Evolutionary conservation across 2,329 filamentous ascomycete species (phyloP).

Genomic region (Verticillium isaacii): DNA sequence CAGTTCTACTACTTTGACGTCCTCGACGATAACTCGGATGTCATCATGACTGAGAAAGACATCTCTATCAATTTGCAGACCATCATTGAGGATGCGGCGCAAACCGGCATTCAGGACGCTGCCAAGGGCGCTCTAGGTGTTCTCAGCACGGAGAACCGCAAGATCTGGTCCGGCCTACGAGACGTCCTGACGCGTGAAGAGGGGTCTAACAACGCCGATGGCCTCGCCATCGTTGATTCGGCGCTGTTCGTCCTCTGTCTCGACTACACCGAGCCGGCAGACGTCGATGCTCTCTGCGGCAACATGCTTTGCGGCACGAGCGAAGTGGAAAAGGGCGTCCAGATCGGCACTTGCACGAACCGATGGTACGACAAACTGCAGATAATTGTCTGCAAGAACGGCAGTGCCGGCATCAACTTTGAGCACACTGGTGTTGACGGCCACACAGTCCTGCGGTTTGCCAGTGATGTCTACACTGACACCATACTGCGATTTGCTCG

Average conservation of each 20-base stretch:
- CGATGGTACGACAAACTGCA: constrained; percentile 99
- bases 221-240: constrained; percentile 90
- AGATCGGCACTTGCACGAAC: constrained; percentile 96
- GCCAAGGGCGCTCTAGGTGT: constrained; percentile 94
- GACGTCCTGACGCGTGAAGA: constrained; percentile 83
- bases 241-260: constrained; percentile 89
- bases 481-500: constrained; percentile 94
- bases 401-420: constrained; percentile 97
- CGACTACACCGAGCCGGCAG: constrained; percentile 83
- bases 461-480: constrained; percentile 94
- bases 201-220: constrained; percentile 92
- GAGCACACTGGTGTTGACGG: constrained; percentile 98
- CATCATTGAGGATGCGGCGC: constrained; percentile 83
- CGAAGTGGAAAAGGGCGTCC: constrained; percentile 85
- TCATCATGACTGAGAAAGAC: constrained; percentile 97
- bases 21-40: constrained; percentile 85
- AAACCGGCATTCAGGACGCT: constrained; percentile 87
- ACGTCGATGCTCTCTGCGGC: constrained; percentile 80
- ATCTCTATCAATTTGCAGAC: constrained; percentile 86
- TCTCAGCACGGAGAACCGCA: constrained; percentile 91
- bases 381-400: constrained; percentile 98
- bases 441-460: constrained; percentile 93
- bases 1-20: constrained; percentile 99
- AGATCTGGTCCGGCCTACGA: constrained; percentile 88
- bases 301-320: constrained; percentile 98